Percentiles rank a stretch among this genome's conserved stretches.
These are phyloP conservation scores for Hyparrhenia diplandra DNA, from an alignment of 176 grass and related monocot species.

Conservation along the genomic window DNA sequence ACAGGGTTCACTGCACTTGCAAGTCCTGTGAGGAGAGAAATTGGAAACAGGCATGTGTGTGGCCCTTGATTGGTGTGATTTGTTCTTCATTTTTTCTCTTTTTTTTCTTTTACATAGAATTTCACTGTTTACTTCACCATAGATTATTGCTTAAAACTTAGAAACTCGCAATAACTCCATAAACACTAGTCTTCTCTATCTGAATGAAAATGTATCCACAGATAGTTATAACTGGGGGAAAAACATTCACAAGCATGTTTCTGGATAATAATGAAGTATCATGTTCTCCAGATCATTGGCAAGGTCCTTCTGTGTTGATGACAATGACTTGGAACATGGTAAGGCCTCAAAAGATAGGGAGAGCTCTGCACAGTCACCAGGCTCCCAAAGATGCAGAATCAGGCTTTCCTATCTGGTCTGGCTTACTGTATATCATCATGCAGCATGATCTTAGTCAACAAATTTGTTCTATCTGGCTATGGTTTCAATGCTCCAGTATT, in stretches of 20 bases:
- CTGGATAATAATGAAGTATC: neutral
- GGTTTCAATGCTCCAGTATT: constrained; percentile 90
- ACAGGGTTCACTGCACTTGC: too few species aligned
- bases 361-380: constrained; percentile 20
- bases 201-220: neutral
- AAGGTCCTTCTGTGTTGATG: constrained; percentile 51
- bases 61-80: neutral
- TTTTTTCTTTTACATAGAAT: neutral
- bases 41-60: too few species aligned
- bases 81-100: too few species aligned
- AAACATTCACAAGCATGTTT: neutral
- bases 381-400: constrained; percentile 60
- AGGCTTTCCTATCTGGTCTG: constrained; percentile 82
- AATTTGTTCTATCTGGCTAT: constrained; percentile 79
- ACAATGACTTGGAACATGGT: constrained; percentile 68
- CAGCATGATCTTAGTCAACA: constrained; percentile 97
- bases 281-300: constrained; percentile 48
- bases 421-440: constrained; percentile 88
- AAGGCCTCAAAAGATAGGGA: constrained; percentile 72
- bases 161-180: neutral
- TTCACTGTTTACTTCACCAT: neutral
- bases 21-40: too few species aligned
- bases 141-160: neutral
- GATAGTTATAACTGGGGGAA: too few species aligned
- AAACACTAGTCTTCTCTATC: neutral